Evolutionary conservation across 257 asterid genomes (phyloP).

Genomic region (Orobanche coerulescens): DNA sequence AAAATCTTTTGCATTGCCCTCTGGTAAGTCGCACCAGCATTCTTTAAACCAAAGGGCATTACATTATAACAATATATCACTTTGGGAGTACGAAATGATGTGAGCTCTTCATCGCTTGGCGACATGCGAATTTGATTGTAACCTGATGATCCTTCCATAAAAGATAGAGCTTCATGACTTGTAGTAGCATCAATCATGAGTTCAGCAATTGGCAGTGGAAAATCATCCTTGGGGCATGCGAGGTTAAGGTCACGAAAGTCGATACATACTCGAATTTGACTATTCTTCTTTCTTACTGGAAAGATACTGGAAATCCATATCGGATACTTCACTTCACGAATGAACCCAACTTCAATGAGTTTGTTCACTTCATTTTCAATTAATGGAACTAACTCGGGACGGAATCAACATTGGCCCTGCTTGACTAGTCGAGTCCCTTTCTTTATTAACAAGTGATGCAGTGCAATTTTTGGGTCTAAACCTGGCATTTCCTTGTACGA

Average conservation of each 20-base stretch:
- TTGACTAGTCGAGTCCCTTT: too few species aligned
- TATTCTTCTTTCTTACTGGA: too few species aligned
- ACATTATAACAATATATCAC: not conserved
- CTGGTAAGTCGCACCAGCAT: not conserved
- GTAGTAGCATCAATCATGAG: not conserved
- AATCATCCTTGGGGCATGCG: not conserved
- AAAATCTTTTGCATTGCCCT: slow-evolving; percentile 15
- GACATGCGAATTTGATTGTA: slow-evolving; percentile 1
- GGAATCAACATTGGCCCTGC: too few species aligned
- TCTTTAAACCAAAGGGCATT: not conserved
- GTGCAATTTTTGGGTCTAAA: too few species aligned
- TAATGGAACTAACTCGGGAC: too few species aligned
- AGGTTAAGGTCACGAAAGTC: not conserved
- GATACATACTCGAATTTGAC: not conserved
- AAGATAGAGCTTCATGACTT: not conserved
- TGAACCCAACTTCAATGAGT: too few species aligned
- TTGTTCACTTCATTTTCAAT: too few species aligned
- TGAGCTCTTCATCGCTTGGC: not conserved
- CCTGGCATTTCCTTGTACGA: too few species aligned
- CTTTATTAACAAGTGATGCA: too few species aligned
- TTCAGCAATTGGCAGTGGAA: not conserved
- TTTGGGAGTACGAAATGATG: not conserved
- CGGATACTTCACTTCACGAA: too few species aligned
- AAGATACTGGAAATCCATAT: too few species aligned
- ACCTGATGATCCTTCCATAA: not conserved